Evolutionary conservation across 148 eudicot species (phyloP), one percentile per base, ranked within the genome.

Genomic region (Chenopodium quinoa): DNA sequence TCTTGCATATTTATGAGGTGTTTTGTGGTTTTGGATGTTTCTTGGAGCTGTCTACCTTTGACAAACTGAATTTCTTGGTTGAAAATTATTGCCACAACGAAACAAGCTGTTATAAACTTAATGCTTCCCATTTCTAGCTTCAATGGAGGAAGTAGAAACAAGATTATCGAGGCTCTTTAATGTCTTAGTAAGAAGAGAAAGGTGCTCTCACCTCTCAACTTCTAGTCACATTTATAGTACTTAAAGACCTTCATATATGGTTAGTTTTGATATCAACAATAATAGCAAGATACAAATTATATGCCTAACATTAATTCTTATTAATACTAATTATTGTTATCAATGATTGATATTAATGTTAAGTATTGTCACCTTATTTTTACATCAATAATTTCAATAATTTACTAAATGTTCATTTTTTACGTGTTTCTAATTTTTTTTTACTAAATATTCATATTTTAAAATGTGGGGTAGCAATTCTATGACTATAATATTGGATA

Each of bases 221-320:
- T 65, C n/a, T 31, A 17, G 47, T 13, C 64, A 79, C 83, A 86
- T 85, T 85, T 90, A 88, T 90, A 90, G 81, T 82, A 66, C 82
- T 78, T 79, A 69, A 78, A 78, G 78, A 75, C 74, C 7, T 0
- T 37, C 40, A 37, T 37, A 37, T 37, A 5, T 5, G 0, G 7
- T 37, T 37, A 37, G 7, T 37, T 37, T 37, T 34, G 37, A 34
- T 37, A 37, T 37, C 7, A 37, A 37, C 7, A 37, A 37, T 37
- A 37, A 37, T 37, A 37, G 6, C 40, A 37, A 37, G 40, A 34
- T 4, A 37, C 40, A 37, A 4, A 37, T 37, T 5, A 37, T 37
- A 37, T 37, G 40, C 0, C 0, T 37, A 5, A 37, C 40, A 37
- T 37, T 37, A 37, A 37, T 37, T 37, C 40, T 37, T 37, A 37